A percentile compares a stretch with the other conserved stretches of the same genome.
phyloP scores from a whole-genome alignment of 1,284 basidiomycete species.

The Austroboletus novae-zelandiae region DNA sequence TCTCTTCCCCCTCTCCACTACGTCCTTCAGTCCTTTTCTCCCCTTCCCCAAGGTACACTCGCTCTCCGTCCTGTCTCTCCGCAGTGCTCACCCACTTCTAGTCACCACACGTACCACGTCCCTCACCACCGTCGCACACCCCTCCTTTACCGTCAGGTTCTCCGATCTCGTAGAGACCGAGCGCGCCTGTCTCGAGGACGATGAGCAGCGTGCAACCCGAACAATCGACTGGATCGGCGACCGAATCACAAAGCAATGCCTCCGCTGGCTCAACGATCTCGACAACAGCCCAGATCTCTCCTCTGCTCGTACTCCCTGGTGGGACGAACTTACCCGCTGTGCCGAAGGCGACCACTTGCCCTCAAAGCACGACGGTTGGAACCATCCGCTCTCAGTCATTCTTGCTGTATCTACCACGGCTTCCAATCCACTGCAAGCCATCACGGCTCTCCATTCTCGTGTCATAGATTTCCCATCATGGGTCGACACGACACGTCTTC shows the following conservation, averaged over 20 bases:
- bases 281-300: constrained; percentile 43
- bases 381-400: constrained; percentile 79
- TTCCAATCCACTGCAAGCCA: constrained; percentile 72
- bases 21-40: constrained; percentile 78
- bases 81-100: constrained; percentile 30
- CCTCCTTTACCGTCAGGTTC: constrained; percentile 71
- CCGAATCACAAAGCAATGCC: constrained; percentile 57
- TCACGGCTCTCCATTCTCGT: constrained; percentile 66
- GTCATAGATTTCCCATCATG: constrained; percentile 67
- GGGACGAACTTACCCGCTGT: constrained; percentile 76
- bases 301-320: constrained; percentile 66
- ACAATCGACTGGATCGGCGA: constrained; percentile 79
- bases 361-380: constrained; percentile 71
- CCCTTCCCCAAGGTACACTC: constrained; percentile 68
- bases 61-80: not conserved
- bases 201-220: constrained; percentile 69
- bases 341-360: constrained; percentile 73
- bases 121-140: constrained; percentile 64
- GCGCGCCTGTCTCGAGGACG: constrained; percentile 67
- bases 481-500: constrained; percentile 68
- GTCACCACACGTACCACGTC: constrained; percentile 76
- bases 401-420: constrained; percentile 74
- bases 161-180: constrained; percentile 71
- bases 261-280: constrained; percentile 65
- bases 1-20: constrained; percentile 65